phyloP scores from a whole-genome alignment of 2,329 filamentous ascomycete species.

The Sporothrix variecibatus region DNA sequence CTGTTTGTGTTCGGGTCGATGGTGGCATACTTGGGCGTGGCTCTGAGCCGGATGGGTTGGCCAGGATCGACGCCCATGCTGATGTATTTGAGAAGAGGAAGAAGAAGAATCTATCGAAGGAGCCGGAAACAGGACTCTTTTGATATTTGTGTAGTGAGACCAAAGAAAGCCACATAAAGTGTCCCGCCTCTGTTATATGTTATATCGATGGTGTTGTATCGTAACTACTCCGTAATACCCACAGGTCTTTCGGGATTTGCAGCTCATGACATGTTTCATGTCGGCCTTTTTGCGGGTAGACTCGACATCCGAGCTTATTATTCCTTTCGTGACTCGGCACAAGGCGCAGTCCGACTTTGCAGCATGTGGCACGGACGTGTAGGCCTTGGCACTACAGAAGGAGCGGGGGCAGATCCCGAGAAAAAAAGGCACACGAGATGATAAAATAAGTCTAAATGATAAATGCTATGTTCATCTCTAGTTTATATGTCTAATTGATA shows the following conservation, averaged over 20 bases:
- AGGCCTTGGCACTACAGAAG: background rate
- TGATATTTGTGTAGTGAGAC: too few relatives aligned
- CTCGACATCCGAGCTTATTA: background rate
- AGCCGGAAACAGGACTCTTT: too few relatives aligned
- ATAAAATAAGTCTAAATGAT: background rate
- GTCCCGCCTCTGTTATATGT: too few relatives aligned
- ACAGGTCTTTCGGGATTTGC: background rate
- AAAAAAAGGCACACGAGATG: background rate
- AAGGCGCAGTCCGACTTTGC: background rate
- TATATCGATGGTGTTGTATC: background rate
- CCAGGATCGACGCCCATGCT: slow-evolving; percentile 4
- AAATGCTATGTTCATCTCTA: background rate
- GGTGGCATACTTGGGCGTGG: slow-evolving; percentile 35
- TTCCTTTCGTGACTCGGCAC: background rate
- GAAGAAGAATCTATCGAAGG: too few relatives aligned
- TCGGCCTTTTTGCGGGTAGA: background rate
- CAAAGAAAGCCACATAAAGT: too few relatives aligned
- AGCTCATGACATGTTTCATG: background rate
- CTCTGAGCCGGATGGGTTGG: slow-evolving; percentile 31
- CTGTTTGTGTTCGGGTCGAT: slow-evolving; percentile 38
- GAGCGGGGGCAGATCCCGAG: background rate
- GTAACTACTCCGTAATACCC: too few relatives aligned
- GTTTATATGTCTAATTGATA: background rate
- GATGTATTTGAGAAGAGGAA: background rate
- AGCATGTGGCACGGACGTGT: background rate